Conservation (phyloP, 169 alveolate species). For the Plasmodium malariae region DNA sequence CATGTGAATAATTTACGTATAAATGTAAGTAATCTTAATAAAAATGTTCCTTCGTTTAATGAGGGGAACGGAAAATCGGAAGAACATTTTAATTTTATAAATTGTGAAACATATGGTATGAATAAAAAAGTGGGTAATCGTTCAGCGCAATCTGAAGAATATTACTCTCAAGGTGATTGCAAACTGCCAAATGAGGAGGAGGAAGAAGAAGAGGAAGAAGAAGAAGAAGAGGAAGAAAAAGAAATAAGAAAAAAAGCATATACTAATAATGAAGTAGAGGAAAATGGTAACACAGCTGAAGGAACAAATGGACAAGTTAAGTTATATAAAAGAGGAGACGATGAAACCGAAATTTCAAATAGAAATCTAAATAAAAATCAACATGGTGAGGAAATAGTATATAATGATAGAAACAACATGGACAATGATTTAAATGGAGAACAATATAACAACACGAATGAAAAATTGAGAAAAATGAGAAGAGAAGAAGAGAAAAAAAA, state of each 20-base stretch:
- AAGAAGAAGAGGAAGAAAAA: background rate
- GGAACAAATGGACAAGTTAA: background rate
- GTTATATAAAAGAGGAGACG: conserved; percentile 4
- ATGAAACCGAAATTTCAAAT: background rate
- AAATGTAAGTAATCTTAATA: background rate
- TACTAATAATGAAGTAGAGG: background rate
- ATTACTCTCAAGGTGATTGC: background rate
- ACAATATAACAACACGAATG: conserved; percentile 5
- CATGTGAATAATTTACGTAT: background rate
- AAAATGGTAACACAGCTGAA: too few relatives aligned
- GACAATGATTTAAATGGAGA: background rate
- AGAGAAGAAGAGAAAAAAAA: conserved; percentile 76
- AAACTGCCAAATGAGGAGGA: background rate
- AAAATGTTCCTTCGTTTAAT: background rate
- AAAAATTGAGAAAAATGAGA: conserved; percentile 31
- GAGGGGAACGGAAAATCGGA: conserved; percentile 21
- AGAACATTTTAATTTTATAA: conserved; percentile 19
- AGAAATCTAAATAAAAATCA: background rate
- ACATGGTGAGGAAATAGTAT: background rate
- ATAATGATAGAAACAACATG: background rate
- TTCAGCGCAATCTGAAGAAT: background rate
- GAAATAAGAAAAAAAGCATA: background rate
- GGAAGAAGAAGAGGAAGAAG: background rate
- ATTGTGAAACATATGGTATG: background rate
- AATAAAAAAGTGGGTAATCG: background rate